Percentiles rank a stretch among this genome's conserved stretches.
phyloP scores from a whole-genome alignment of 768 basidiomycete species.

The Tulasnella sp. region DNA sequence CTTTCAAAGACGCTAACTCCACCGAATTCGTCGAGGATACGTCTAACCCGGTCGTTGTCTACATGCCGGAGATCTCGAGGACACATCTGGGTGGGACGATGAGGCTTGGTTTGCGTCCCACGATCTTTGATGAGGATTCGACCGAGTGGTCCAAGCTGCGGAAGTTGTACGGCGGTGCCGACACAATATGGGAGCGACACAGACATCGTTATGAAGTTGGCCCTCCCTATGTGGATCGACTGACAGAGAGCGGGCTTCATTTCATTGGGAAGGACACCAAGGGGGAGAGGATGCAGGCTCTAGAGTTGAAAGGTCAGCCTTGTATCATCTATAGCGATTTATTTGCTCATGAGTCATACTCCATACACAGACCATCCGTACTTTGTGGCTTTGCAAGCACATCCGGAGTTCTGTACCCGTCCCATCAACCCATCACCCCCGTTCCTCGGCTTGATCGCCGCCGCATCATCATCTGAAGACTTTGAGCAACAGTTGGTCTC shows the following conservation, averaged over 20 bases:
- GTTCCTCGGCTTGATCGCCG: constrained; percentile 91
- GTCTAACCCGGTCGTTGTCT: constrained; percentile 69
- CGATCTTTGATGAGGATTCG: constrained; percentile 65
- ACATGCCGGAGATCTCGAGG: constrained; percentile 98
- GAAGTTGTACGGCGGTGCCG: constrained; percentile 70
- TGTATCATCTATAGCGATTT: too few species aligned
- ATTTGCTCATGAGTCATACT: not conserved
- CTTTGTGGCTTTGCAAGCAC: constrained; percentile 89
- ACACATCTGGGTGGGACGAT: constrained; percentile 99
- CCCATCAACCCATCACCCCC: constrained; percentile 95
- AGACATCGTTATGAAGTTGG: constrained; percentile 95
- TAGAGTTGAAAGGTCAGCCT: constrained; percentile 68
- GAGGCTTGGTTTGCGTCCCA: constrained; percentile 96
- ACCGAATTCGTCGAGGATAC: constrained; percentile 60
- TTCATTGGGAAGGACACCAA: constrained; percentile 88
- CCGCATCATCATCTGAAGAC: constrained; percentile 48
- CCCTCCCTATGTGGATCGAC: constrained; percentile 64
- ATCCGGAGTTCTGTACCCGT: constrained; percentile 97
- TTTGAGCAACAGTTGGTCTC: constrained; percentile 59
- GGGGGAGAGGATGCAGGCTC: constrained; percentile 93
- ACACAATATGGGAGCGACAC: constrained; percentile 90
- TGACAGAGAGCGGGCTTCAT: constrained; percentile 60
- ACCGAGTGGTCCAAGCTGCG: constrained; percentile 62
- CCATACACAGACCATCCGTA: constrained; percentile 67
- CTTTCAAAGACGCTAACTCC: constrained; percentile 65